phyloP scores from a whole-genome alignment of 805 yeast genomes.

The Starmerella davenportii region DNA sequence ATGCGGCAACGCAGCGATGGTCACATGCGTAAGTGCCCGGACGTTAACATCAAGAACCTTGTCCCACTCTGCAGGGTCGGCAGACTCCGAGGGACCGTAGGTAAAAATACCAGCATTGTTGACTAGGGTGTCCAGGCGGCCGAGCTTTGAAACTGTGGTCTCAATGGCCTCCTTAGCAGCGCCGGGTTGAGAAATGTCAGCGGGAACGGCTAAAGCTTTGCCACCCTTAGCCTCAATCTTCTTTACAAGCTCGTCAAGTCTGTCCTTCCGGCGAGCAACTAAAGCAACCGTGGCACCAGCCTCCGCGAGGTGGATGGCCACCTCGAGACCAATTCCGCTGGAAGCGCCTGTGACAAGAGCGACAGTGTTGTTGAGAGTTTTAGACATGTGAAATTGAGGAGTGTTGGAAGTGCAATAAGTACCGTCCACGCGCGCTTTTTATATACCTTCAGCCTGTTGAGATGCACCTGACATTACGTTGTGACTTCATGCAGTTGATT shows the following conservation, averaged over 20 bases:
- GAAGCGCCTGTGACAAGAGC: constrained; percentile 13
- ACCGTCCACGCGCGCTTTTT: too few relatives aligned
- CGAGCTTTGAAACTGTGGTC: constrained; percentile 6
- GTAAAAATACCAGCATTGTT: constrained; percentile 8
- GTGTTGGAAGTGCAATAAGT: too few relatives aligned
- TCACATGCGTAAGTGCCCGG: neutral
- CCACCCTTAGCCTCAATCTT: constrained; percentile 10
- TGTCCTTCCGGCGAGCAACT: constrained; percentile 3
- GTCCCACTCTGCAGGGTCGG: neutral
- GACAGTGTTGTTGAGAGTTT: neutral
- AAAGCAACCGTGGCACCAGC: constrained; percentile 11
- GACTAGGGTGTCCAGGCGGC: constrained; percentile 11
- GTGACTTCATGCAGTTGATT: too few relatives aligned
- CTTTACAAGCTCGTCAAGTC: constrained; percentile 1
- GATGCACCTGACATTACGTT: too few relatives aligned
- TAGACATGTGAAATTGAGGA: neutral
- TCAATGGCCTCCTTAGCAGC: constrained; percentile 6
- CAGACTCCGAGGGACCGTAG: neutral
- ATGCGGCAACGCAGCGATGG: neutral
- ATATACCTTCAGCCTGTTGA: too few relatives aligned
- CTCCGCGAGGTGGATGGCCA: constrained; percentile 11
- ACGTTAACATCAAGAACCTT: neutral
- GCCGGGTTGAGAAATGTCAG: constrained; percentile 2
- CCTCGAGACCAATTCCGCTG: constrained; percentile 12
- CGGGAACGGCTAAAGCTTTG: constrained; percentile 5